Evolutionary conservation across 371 early-diverging fungal species (phyloP), one percentile per base, ranked within the genome.

Genomic region (Rhizopus microsporus): DNA sequence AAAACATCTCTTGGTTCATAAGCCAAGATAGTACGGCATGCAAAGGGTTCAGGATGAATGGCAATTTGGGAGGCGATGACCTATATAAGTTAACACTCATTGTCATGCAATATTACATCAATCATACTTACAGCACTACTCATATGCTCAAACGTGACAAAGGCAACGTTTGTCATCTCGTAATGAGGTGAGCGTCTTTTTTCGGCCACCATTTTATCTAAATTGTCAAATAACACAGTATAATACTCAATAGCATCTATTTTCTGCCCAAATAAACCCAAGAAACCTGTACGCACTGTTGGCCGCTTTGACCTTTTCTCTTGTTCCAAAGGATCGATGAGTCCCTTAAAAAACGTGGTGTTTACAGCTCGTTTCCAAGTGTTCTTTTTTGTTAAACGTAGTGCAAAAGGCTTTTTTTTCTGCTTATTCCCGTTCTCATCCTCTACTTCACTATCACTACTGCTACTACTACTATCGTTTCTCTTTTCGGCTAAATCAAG

Each of bases 1-100:
- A 77, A 69, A 38, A 91, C 70, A 71, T 91, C 89, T 40, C 89
- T 83, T 5, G 91, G 91, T 62, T 89, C 91, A 17, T 85, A 88
- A 0, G 91, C 89, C 67, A 78, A 72, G 32, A 57, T 65, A 0
- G 85, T 85, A 64, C 86, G 80, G 58, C 85, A 88, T 7, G 82
- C 71, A 53, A 88, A 91, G 30, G 94, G 87, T 58, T 82, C 67
- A 48, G 85, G 70, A 71, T 78, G 60, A 56, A 82, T 63, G 42
- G 85, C 62, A 53, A 77, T 71, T 70, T 87, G 88, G 13, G 87
- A 75, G 1, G 75, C 83, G 55, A 86, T 70, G 23, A 84, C 72
- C 82, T 82, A 63, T 8, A 40, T 35, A 34, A 23, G 32, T 42
- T 32, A 56, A 33, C 44, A 10, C 35, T 57, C 35, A 29, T 12